Evolutionary conservation across 1,284 basidiomycete genomes (phyloP), one percentile per base, ranked within the genome.

Genomic region (Fomitopsis pinicola): DNA sequence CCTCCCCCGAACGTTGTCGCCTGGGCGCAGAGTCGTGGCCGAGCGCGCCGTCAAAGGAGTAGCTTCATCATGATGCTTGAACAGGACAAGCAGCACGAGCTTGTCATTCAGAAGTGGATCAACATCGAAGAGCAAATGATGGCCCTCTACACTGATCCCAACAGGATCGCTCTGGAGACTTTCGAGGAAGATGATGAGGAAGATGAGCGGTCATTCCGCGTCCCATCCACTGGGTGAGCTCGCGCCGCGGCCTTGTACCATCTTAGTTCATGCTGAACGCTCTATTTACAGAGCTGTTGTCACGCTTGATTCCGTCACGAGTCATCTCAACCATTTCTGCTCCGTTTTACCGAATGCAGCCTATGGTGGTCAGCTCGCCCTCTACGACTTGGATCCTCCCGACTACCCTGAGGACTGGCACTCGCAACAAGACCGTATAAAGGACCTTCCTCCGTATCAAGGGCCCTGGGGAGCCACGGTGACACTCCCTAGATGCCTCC

Each of bases 21-120:
- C 61, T 93, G 88, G 85, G 82, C 84, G 0, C 93, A 95, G 72
- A 92, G 90, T 66, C 77, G 91, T 46, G 93, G 92, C 0, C 78
- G 92, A 36, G 92, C 92, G 2, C 76, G 93, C 28, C 80, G 83
- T 54, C 75, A 84, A 66, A 75, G 80, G 42, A 93, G 91, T 62
- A 86, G 85, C 0, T 93, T 89, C 70, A 81, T 89, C n/a, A 75
- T 94, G 58, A 84, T 95, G 85, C 85, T 91, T 63, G 78, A 81
- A 59, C 69, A 78, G 58, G 75, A 77, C 50, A 73, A 76, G 1
- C 72, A 73, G 15, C 77, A 81, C 30, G 70, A 75, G 26, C 71
- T 72, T 26, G 75, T 75, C 36, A 77, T 88, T 10, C 63, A 64
- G 14, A 76, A 86, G 55, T 92, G 88, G 82, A 80, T 82, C 67